phyloP scores from a whole-genome alignment of 495 filamentous ascomycete species.

The Xylaria sp. region DNA sequence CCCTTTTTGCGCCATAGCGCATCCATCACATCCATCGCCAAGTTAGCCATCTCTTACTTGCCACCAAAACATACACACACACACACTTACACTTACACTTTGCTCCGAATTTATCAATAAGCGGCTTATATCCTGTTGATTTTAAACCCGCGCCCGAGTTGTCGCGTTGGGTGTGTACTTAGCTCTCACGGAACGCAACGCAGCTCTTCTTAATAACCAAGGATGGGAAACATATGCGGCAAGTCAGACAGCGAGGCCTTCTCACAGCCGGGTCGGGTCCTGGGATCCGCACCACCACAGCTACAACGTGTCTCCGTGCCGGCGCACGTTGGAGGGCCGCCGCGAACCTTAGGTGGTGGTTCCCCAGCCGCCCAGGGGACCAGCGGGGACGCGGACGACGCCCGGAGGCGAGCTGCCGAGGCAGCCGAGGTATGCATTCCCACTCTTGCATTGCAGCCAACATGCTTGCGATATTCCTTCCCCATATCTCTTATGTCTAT shows the following conservation, averaged over 20 bases:
- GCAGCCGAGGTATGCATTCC: constrained; percentile 69
- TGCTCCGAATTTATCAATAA: neutral
- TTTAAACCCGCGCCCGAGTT: neutral
- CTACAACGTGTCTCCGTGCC: constrained; percentile 48
- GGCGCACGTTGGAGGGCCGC: constrained; percentile 55
- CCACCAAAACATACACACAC: neutral
- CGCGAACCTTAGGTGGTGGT: constrained; percentile 61
- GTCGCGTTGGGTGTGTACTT: neutral
- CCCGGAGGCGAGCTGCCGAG: constrained; percentile 65
- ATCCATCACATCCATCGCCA: neutral
- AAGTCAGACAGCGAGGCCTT: constrained; percentile 67
- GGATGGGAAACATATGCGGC: constrained; percentile 80
- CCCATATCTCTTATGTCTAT: neutral
- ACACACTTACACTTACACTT: too few relatives aligned
- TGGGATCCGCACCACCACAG: constrained; percentile 56
- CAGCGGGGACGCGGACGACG: constrained; percentile 52
- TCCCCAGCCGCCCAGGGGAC: constrained; percentile 22
- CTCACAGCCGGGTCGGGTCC: constrained; percentile 67
- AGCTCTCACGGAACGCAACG: neutral
- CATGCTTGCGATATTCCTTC: neutral
- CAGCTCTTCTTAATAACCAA: constrained; percentile 23
- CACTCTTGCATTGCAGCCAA: neutral
- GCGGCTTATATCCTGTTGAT: neutral
- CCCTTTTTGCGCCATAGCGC: neutral
- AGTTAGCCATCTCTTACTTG: neutral